These are phyloP conservation scores for Malassezia yamatoensis DNA, from an alignment of 1,284 basidiomycete species.

Conservation along the genomic window DNA sequence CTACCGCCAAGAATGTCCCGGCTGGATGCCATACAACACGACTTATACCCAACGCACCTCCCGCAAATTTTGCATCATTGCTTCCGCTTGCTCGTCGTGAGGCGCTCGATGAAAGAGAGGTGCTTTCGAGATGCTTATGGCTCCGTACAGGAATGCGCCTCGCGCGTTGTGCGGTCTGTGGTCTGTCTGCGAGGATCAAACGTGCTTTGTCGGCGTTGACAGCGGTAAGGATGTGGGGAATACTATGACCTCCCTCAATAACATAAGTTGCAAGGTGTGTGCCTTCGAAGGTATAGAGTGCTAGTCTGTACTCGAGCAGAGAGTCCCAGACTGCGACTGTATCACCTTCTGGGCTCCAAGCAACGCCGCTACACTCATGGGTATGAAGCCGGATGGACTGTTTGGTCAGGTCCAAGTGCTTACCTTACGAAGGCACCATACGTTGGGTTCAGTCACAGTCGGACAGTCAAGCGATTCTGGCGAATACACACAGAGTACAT, in stretches of 20 bases:
- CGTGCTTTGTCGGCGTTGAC: conserved; percentile 1
- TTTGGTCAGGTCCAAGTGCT: neutral
- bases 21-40: conserved; percentile 41
- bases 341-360: conserved; percentile 15
- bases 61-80: conserved; percentile 6
- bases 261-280: conserved; percentile 1
- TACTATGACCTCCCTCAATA: neutral
- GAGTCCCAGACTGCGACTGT: conserved; percentile 8
- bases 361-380: neutral
- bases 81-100: neutral
- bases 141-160: conserved; percentile 4
- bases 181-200: neutral
- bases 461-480: neutral
- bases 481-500: conserved; percentile 1
- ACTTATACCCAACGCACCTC: conserved; percentile 43
- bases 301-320: conserved; percentile 8
- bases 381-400: conserved; percentile 8
- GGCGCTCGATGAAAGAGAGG: neutral
- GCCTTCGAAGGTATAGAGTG: conserved; percentile 4
- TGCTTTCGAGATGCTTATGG: neutral
- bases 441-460: conserved; percentile 1
- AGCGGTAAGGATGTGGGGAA: neutral
- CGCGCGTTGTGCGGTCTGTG: neutral
- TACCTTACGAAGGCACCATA: neutral
- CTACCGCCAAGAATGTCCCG: conserved; percentile 43